These are phyloP conservation scores for Colletotrichum agaves DNA, from an alignment of 2,329 filamentous ascomycete species.

Conservation along the genomic window DNA sequence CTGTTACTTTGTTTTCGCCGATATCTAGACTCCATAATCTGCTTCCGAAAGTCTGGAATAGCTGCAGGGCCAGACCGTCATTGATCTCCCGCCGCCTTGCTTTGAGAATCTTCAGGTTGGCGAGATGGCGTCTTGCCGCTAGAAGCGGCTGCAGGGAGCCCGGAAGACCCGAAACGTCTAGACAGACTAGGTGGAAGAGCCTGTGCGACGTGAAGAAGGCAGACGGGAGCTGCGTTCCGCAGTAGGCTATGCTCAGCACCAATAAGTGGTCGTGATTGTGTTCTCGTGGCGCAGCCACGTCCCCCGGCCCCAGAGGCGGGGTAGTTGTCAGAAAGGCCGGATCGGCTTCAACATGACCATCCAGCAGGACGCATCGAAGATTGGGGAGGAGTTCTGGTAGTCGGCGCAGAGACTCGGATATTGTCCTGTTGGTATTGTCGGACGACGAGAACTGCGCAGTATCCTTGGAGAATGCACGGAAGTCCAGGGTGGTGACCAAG, in stretches of 20 bases:
- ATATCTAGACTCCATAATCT: slow-evolving; percentile 69
- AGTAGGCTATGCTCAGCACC: slow-evolving; percentile 59
- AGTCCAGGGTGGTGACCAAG: slow-evolving; percentile 60
- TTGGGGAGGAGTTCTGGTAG: slow-evolving; percentile 55
- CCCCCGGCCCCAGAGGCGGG: slow-evolving; percentile 15
- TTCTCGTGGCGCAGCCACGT: slow-evolving; percentile 3
- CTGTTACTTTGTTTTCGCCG: slow-evolving; percentile 61
- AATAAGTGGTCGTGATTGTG: slow-evolving; percentile 42
- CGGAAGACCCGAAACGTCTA: slow-evolving; percentile 63
- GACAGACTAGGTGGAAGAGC: slow-evolving; percentile 58
- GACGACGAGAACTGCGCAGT: slow-evolving; percentile 53
- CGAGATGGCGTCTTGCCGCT: slow-evolving; percentile 49
- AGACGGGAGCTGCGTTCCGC: slow-evolving; percentile 51
- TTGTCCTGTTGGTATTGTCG: slow-evolving; percentile 49
- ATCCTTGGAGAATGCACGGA: slow-evolving; percentile 54
- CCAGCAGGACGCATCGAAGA: slow-evolving; percentile 59
- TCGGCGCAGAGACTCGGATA: slow-evolving; percentile 53
- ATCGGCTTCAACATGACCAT: slow-evolving; percentile 58
- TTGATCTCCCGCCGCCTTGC: slow-evolving; percentile 58
- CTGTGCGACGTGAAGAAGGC: slow-evolving; percentile 52
- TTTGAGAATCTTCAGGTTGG: slow-evolving; percentile 64
- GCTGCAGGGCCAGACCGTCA: slow-evolving; percentile 47
- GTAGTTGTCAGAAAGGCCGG: slow-evolving; percentile 48
- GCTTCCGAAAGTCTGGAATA: slow-evolving; percentile 48
- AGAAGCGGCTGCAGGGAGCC: slow-evolving; percentile 55